These are phyloP conservation scores for Starmera amethionina DNA, from an alignment of 805 yeast genomes.

Conservation along the genomic window DNA sequence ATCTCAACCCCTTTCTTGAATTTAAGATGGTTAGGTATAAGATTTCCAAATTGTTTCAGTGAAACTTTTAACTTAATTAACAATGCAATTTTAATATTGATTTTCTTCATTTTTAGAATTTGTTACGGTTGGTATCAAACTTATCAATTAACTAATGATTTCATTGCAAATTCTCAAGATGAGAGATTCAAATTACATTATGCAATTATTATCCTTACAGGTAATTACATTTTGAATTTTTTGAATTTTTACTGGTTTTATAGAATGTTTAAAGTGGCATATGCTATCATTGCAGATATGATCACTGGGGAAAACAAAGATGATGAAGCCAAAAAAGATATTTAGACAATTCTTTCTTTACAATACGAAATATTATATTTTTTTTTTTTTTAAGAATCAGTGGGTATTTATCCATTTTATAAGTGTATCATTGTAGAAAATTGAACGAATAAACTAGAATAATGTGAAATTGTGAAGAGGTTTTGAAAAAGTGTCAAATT, in stretches of 20 bases:
- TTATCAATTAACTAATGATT: slow-evolving; percentile 31
- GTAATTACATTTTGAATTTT: slow-evolving; percentile 45
- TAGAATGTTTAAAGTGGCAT: slow-evolving; percentile 63
- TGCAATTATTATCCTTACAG: slow-evolving; percentile 21
- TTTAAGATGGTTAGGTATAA: slow-evolving; percentile 72
- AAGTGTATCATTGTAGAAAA: not conserved
- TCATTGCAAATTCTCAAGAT: slow-evolving; percentile 25
- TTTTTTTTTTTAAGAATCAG: not conserved
- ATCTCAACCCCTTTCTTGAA: slow-evolving; percentile 82
- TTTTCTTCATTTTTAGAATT: slow-evolving; percentile 63
- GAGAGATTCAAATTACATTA: slow-evolving; percentile 37
- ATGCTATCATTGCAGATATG: slow-evolving; percentile 27
- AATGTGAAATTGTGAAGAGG: not conserved
- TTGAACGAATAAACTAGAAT: too few relatives aligned
- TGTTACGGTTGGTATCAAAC: slow-evolving; percentile 75
- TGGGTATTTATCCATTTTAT: not conserved
- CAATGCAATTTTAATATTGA: slow-evolving; percentile 51
- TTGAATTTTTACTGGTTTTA: slow-evolving; percentile 72
- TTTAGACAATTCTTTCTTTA: slow-evolving; percentile 3
- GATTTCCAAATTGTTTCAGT: slow-evolving; percentile 55
- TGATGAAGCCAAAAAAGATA: slow-evolving; percentile 18
- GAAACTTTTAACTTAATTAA: slow-evolving; percentile 42
- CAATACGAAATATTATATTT: not conserved
- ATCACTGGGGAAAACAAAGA: slow-evolving; percentile 13
- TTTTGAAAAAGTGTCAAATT: not conserved